A percentile compares a stretch with the other conserved stretches of the same genome.
phyloP scores from a whole-genome alignment of 257 asterid genomes.

The Scutellaria galericulata region DNA sequence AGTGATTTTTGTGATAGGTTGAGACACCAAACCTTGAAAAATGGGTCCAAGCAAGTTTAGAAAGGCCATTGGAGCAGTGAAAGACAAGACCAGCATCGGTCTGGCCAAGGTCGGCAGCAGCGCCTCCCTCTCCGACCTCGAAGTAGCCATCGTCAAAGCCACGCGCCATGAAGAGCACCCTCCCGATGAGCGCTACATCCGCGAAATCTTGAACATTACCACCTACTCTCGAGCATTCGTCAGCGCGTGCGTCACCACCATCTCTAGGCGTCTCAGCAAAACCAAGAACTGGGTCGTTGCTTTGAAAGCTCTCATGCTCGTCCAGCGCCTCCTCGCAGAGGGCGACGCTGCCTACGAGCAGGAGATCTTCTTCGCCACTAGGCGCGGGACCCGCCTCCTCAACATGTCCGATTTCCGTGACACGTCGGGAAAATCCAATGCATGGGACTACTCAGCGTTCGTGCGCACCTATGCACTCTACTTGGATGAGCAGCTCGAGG shows the following conservation, averaged over 20 bases:
- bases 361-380: slow-evolving; percentile 87
- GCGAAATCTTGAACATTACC: slow-evolving; percentile 76
- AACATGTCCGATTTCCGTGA: slow-evolving; percentile 91
- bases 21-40: neutral
- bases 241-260: slow-evolving; percentile 64
- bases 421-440: slow-evolving; percentile 54
- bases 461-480: slow-evolving; percentile 77
- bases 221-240: slow-evolving; percentile 77
- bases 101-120: slow-evolving; percentile 84
- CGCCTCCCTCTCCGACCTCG: slow-evolving; percentile 78
- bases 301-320: slow-evolving; percentile 73
- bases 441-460: slow-evolving; percentile 94
- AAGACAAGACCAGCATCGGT: slow-evolving; percentile 91
- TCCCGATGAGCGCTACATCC: slow-evolving; percentile 79
- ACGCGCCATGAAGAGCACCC: slow-evolving; percentile 97
- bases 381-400: slow-evolving; percentile 90
- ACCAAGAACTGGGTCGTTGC: slow-evolving; percentile 96
- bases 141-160: slow-evolving; percentile 92
- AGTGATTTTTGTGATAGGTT: too few relatives aligned
- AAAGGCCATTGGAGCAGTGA: slow-evolving; percentile 90
- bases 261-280: slow-evolving; percentile 80
- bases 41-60: slow-evolving; percentile 94
- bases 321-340: slow-evolving; percentile 76
- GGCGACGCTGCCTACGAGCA: slow-evolving; percentile 80
- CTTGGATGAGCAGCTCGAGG: slow-evolving; percentile 83